phyloP scores from a whole-genome alignment of 257 asterid genomes.

The Scutellaria galericulata region DNA sequence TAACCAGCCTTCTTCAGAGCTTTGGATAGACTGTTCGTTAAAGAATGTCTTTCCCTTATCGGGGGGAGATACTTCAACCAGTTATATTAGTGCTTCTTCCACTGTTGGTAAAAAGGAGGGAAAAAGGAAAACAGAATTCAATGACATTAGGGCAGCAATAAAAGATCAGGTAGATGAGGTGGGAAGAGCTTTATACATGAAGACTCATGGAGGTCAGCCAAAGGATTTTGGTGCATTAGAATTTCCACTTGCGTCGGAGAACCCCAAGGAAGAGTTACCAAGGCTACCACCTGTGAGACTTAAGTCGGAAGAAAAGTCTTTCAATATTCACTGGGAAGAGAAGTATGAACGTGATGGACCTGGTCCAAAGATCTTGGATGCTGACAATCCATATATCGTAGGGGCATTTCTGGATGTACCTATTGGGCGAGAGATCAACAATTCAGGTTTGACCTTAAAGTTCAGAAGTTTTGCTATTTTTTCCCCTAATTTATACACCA shows the following conservation, averaged over 20 bases:
- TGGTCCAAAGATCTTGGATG: conserved; percentile 54
- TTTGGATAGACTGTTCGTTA: conserved; percentile 66
- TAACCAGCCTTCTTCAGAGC: conserved; percentile 48
- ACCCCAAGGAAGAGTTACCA: conserved; percentile 83
- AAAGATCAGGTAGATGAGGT: conserved; percentile 86
- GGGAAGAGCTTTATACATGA: conserved; percentile 74
- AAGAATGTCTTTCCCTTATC: conserved; percentile 71
- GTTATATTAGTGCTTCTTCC: conserved; percentile 49
- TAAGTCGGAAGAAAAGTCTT: conserved; percentile 75
- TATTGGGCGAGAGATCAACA: conserved; percentile 78
- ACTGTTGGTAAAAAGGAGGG: conserved; percentile 57
- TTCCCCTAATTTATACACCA: neutral
- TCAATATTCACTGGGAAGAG: conserved; percentile 84
- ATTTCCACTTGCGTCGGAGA: conserved; percentile 55
- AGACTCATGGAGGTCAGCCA: conserved; percentile 56
- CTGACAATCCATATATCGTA: conserved; percentile 66
- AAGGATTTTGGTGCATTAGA: conserved; percentile 54
- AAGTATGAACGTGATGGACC: conserved; percentile 71
- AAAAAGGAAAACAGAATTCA: conserved; percentile 57
- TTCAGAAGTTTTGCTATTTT: conserved; percentile 16
- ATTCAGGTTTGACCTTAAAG: conserved; percentile 52
- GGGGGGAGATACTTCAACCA: conserved; percentile 59
- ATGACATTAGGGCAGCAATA: conserved; percentile 57
- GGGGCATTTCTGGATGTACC: conserved; percentile 94
- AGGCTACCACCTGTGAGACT: conserved; percentile 85